These are phyloP conservation scores for Phlegmacium glaucopus DNA, from an alignment of 768 basidiomycete genomes.

Conservation along the genomic window DNA sequence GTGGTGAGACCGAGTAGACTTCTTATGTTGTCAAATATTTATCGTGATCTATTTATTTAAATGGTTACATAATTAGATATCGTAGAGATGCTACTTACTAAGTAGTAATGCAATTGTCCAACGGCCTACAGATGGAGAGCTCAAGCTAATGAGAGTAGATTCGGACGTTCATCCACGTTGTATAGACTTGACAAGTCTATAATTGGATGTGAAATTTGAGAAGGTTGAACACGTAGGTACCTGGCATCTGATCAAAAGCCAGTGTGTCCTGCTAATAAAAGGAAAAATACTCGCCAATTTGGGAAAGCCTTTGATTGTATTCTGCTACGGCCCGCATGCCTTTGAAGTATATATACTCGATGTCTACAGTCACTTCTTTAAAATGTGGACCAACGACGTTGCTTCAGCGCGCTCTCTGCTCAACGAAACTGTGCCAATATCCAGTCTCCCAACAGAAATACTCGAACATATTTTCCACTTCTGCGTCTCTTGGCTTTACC, in stretches of 20 bases:
- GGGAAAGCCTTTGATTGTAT: not conserved
- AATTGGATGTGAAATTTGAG: not conserved
- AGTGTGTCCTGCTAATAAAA: not conserved
- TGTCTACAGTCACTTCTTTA: too few relatives aligned
- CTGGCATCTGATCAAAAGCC: constrained; percentile 2
- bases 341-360: not conserved
- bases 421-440: constrained; percentile 27
- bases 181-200: not conserved
- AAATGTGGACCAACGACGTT: too few relatives aligned
- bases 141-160: too few relatives aligned
- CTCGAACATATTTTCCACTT: constrained; percentile 36
- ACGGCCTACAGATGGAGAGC: too few relatives aligned
- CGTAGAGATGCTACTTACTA: too few relatives aligned
- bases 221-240: too few relatives aligned
- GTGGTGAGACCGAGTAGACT: too few relatives aligned
- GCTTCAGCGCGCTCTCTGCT: constrained; percentile 23
- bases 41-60: constrained; percentile 10
- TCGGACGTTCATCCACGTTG: too few relatives aligned
- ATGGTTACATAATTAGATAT: too few relatives aligned
- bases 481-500: constrained; percentile 35
- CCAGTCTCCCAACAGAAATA: constrained; percentile 35
- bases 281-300: not conserved
- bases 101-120: too few relatives aligned
- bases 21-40: too few relatives aligned
- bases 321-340: not conserved